Percentiles rank a stretch among this genome's conserved stretches.
Evolutionary conservation across 140 eudicot genomes (phyloP).

Genomic region (Flaveria floridana): DNA sequence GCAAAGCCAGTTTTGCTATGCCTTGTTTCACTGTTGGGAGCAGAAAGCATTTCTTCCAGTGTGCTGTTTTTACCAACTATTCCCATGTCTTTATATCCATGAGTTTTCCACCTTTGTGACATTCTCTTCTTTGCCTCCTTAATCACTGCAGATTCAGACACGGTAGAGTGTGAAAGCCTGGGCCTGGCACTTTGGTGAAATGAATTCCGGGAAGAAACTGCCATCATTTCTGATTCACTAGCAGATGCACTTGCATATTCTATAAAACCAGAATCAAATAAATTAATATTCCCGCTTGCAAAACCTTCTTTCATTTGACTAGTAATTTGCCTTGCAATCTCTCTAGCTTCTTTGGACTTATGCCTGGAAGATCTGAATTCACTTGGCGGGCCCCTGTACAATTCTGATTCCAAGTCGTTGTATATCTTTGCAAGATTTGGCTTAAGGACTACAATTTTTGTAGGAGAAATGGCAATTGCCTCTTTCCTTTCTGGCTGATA

Average conservation of each 20-base stretch:
- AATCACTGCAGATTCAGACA: constrained; percentile 59
- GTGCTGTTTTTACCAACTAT: constrained; percentile 51
- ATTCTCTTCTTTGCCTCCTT: constrained; percentile 74
- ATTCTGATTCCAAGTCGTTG: constrained; percentile 27
- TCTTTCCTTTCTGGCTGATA: constrained; percentile 32
- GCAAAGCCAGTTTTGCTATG: constrained; percentile 24
- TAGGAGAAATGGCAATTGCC: constrained; percentile 42
- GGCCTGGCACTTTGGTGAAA: constrained; percentile 27
- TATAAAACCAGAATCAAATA: constrained; percentile 35
- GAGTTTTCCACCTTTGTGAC: constrained; percentile 77
- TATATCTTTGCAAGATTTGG: constrained; percentile 53
- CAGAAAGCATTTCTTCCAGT: constrained; percentile 78
- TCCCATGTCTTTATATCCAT: constrained; percentile 52
- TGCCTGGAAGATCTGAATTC: constrained; percentile 40
- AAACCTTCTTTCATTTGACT: constrained; percentile 44
- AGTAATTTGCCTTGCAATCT: constrained; percentile 35
- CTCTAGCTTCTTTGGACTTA: constrained; percentile 62
- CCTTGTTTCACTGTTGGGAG: constrained; percentile 45
- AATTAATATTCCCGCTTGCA: constrained; percentile 33
- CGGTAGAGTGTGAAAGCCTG: constrained; percentile 36
- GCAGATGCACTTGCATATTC: constrained; percentile 59
- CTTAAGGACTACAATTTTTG: constrained; percentile 75
- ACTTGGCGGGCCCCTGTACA: constrained; percentile 30
- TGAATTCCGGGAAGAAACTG: constrained; percentile 39
- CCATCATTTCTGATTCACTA: constrained; percentile 50